phyloP scores from a whole-genome alignment of 306 rosid genomes.

The Pachyrhizus erosus region DNA sequence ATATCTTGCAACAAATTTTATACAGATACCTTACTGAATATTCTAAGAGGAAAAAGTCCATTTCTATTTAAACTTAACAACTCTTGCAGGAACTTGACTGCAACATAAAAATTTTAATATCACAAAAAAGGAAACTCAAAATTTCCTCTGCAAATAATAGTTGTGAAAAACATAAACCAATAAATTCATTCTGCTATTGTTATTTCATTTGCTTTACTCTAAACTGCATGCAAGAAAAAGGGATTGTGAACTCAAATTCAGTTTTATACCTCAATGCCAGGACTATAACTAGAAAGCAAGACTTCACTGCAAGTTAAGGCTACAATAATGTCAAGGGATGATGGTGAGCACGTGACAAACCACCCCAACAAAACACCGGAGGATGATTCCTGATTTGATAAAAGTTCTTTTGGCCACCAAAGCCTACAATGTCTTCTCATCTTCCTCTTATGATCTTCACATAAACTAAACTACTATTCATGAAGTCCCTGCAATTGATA shows the following conservation, averaged over 20 bases:
- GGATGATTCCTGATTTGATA: slow-evolving; percentile 53
- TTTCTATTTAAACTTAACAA: slow-evolving; percentile 11
- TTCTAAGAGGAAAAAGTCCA: not conserved
- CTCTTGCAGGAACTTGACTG: slow-evolving; percentile 12
- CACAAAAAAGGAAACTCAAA: slow-evolving; percentile 23
- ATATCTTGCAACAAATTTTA: slow-evolving; percentile 22
- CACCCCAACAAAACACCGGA: slow-evolving; percentile 78
- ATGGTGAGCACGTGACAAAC: slow-evolving; percentile 69
- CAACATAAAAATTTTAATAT: slow-evolving; percentile 24
- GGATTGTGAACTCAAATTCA: slow-evolving; percentile 23
- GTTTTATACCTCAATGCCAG: slow-evolving; percentile 65
- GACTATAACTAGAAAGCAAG: slow-evolving; percentile 50
- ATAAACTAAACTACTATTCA: slow-evolving; percentile 30
- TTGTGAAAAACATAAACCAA: slow-evolving; percentile 14
- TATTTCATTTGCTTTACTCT: slow-evolving; percentile 16
- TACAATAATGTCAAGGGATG: slow-evolving; percentile 77
- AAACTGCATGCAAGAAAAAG: slow-evolving; percentile 15
- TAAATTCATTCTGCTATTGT: not conserved
- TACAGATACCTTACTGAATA: slow-evolving; percentile 5
- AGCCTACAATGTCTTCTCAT: slow-evolving; percentile 74
- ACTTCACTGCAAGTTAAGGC: slow-evolving; percentile 64
- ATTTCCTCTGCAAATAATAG: slow-evolving; percentile 21
- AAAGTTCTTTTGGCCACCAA: slow-evolving; percentile 93
- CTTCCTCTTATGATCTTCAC: slow-evolving; percentile 48
- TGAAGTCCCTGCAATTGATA: slow-evolving; percentile 42